Percentiles rank a stretch among this genome's conserved stretches.
phyloP scores from a whole-genome alignment of 2,329 filamentous ascomycete genomes.

The Exophiala dermatitidis region DNA sequence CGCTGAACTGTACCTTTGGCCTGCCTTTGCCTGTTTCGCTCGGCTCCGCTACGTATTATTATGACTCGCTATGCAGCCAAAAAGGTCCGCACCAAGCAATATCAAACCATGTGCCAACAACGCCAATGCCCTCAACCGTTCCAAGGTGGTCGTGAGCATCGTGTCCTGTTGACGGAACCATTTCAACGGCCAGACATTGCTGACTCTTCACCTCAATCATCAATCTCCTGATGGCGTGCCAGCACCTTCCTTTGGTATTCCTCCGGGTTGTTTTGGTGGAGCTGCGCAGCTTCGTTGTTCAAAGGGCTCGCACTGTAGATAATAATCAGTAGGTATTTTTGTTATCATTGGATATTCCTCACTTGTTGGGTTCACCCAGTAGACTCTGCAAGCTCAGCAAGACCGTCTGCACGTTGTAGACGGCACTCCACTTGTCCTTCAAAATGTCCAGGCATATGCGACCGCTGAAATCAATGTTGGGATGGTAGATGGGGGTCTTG shows the following conservation, averaged over 20 bases:
- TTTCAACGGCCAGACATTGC: constrained; percentile 3
- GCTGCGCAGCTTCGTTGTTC: constrained; percentile 90
- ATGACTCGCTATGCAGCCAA: no score
- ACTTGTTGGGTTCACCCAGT: constrained; percentile 98
- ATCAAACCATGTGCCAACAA: not conserved
- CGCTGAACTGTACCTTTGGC: not conserved
- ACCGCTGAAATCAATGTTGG: constrained; percentile 95
- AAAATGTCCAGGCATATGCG: constrained; percentile 96
- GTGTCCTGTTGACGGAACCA: not conserved
- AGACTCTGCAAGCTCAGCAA: constrained; percentile 89
- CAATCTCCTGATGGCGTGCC: constrained; percentile 54
- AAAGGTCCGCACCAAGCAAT: not conserved
- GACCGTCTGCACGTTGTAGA: constrained; percentile 93
- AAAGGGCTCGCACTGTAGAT: constrained; percentile 71
- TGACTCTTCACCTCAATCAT: constrained; percentile 31
- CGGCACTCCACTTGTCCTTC: constrained; percentile 98
- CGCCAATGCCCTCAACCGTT: not conserved
- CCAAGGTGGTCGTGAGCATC: not conserved
- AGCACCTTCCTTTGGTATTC: constrained; percentile 77
- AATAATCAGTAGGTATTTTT: constrained; percentile 6
- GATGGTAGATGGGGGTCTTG: constrained; percentile 98
- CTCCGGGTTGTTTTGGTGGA: constrained; percentile 83
- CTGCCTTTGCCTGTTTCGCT: not conserved
- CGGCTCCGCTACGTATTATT: not conserved
- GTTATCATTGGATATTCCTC: constrained; percentile 35